Percentiles rank a stretch among this genome's conserved stretches.
These are phyloP conservation scores for Capniomyces stellatus DNA, from an alignment of 371 early-diverging fungal genomes.

Conservation along the genomic window DNA sequence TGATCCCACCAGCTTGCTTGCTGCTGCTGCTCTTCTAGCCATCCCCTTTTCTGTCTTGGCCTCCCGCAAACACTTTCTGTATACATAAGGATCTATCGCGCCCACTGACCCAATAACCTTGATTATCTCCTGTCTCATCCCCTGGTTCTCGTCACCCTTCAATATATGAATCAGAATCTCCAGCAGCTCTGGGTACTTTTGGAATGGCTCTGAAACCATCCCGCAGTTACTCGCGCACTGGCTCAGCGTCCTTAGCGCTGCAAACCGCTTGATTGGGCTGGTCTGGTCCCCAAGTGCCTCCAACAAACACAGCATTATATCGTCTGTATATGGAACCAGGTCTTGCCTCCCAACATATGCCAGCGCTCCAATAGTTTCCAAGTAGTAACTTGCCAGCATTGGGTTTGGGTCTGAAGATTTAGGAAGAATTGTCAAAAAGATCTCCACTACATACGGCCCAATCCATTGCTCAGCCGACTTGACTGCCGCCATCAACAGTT, in stretches of 20 bases:
- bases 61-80: constrained; percentile 36
- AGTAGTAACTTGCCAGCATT: constrained; percentile 61
- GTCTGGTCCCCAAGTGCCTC: constrained; percentile 84
- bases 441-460: constrained; percentile 80
- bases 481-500: constrained; percentile 52
- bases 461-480: constrained; percentile 58
- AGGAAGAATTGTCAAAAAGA: constrained; percentile 64
- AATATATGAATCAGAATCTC: constrained; percentile 60
- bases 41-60: background rate
- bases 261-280: constrained; percentile 64
- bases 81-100: constrained; percentile 86
- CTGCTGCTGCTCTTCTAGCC: background rate
- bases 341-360: constrained; percentile 74
- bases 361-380: constrained; percentile 77
- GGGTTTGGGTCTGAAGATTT: constrained; percentile 65
- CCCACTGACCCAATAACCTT: constrained; percentile 87
- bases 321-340: constrained; percentile 58
- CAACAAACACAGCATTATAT: constrained; percentile 69
- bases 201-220: constrained; percentile 79
- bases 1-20: background rate
- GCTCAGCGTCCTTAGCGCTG: constrained; percentile 71
- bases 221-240: constrained; percentile 73
- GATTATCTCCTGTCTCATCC: constrained; percentile 66
- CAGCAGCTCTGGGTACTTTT: constrained; percentile 71
- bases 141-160: constrained; percentile 54